Evolutionary conservation across 352 stramenopile genomes (phyloP).

Genomic region (Globisporangium recalcitrans): DNA sequence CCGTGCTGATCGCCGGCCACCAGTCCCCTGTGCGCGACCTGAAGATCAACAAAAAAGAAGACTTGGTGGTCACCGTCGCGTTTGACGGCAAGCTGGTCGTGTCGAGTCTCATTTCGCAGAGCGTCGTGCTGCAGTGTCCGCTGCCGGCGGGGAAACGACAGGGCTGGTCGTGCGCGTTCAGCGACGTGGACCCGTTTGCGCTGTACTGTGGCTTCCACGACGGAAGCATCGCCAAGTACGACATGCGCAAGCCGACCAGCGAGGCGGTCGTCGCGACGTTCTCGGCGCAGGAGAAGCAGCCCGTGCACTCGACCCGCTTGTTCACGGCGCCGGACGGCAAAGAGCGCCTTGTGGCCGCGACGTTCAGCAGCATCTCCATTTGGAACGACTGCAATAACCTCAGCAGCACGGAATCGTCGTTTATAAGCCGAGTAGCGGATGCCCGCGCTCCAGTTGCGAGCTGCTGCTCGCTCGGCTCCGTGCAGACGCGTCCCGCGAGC

Average conservation of each 20-base stretch:
- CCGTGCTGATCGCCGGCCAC: constrained; percentile 29
- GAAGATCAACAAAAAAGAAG: constrained; percentile 27
- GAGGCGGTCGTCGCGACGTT: constrained; percentile 32
- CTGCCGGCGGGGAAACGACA: constrained; percentile 35
- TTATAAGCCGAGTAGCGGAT: constrained; percentile 13
- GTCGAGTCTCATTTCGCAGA: constrained; percentile 37
- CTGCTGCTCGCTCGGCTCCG: constrained; percentile 32
- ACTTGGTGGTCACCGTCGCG: constrained; percentile 41
- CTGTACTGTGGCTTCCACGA: constrained; percentile 59
- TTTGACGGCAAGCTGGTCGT: constrained; percentile 61
- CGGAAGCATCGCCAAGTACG: constrained; percentile 40
- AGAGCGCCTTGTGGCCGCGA: constrained; percentile 37
- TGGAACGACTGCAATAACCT: constrained; percentile 27
- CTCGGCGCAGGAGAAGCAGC: constrained; percentile 34
- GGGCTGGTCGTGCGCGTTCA: constrained; percentile 53
- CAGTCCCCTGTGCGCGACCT: constrained; percentile 53
- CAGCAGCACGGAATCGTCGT: constrained; percentile 4
- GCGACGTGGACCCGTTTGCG: constrained; percentile 28
- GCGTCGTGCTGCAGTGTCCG: constrained; percentile 30
- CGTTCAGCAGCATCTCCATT: constrained; percentile 36
- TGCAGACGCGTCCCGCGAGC: constrained; percentile 25
- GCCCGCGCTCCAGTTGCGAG: constrained; percentile 18
- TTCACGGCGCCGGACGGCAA: constrained; percentile 22
- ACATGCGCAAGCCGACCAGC: constrained; percentile 33
- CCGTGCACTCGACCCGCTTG: constrained; percentile 46